Evolutionary conservation across 768 basidiomycete species (phyloP).

Genomic region (Leucosporidium creatinivorum): DNA sequence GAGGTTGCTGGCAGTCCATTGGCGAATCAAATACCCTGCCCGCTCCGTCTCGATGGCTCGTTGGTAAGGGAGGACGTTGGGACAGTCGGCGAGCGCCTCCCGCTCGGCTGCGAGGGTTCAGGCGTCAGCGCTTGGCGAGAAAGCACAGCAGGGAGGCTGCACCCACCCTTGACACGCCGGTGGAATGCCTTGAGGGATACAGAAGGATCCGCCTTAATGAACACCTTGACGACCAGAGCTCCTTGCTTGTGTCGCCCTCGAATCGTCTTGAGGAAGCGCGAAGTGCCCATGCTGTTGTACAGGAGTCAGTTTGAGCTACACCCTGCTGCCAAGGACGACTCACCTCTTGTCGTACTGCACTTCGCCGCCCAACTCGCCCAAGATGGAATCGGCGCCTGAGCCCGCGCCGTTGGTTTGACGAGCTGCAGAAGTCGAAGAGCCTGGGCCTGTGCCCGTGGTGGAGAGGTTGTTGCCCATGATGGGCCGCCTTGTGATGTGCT

Average conservation of each 20-base stretch:
- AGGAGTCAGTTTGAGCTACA: too few relatives aligned
- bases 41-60: conserved; percentile 88
- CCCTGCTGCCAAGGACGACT: conserved; percentile 18
- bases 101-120: conserved; percentile 59
- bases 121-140: conserved; percentile 1
- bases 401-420: background rate
- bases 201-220: conserved; percentile 86
- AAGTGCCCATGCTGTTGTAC: conserved; percentile 55
- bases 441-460: background rate
- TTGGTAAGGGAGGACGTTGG: conserved; percentile 84
- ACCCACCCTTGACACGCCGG: conserved; percentile 62
- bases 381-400: conserved; percentile 15
- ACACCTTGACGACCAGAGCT: conserved; percentile 83
- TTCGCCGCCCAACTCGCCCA: conserved; percentile 78
- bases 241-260: conserved; percentile 74
- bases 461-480: background rate
- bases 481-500: background rate
- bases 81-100: conserved; percentile 71
- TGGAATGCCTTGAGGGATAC: conserved; percentile 68
- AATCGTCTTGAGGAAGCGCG: conserved; percentile 75
- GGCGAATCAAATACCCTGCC: conserved; percentile 87
- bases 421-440: background rate
- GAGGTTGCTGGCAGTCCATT: conserved; percentile 87
- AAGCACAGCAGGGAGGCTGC: background rate
- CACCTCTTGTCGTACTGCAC: conserved; percentile 89